Percentiles rank a stretch among this genome's conserved stretches.
phyloP scores from a whole-genome alignment of 2,329 filamentous ascomycete genomes.

The Calonectria hawksworthii region DNA sequence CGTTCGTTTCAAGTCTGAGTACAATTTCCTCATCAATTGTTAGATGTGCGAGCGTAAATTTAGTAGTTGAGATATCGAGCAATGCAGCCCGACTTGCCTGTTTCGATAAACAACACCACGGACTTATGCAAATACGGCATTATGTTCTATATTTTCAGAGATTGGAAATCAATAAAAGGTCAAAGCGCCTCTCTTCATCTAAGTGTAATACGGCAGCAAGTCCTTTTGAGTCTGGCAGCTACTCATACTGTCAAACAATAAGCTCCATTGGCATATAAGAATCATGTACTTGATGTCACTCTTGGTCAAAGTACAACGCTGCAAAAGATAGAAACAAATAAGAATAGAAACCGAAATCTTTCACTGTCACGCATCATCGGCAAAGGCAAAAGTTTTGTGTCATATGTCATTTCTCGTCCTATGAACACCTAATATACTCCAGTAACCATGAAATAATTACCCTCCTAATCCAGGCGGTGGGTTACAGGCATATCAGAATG shows the following conservation, averaged over 20 bases:
- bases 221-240: neutral
- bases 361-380: neutral
- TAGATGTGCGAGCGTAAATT: neutral
- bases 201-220: neutral
- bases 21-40: neutral
- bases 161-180: neutral
- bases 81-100: neutral
- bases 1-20: neutral
- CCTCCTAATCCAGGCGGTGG: slow-evolving; percentile 16
- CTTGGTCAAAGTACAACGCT: no score
- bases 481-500: slow-evolving; percentile 33
- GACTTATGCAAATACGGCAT: neutral
- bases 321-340: no score
- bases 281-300: neutral
- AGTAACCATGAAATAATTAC: slow-evolving; percentile 24
- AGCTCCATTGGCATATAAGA: neutral
- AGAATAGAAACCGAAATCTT: neutral
- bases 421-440: slow-evolving; percentile 41
- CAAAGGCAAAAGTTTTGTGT: slow-evolving; percentile 19
- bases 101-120: neutral
- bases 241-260: neutral
- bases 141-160: no score
- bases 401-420: slow-evolving; percentile 46
- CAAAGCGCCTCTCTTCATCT: neutral
- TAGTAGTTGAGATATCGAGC: neutral